Base-by-base conservation (phyloP, 176 grass and related monocot species). In the Echinochloa phyllopogon region DNA sequence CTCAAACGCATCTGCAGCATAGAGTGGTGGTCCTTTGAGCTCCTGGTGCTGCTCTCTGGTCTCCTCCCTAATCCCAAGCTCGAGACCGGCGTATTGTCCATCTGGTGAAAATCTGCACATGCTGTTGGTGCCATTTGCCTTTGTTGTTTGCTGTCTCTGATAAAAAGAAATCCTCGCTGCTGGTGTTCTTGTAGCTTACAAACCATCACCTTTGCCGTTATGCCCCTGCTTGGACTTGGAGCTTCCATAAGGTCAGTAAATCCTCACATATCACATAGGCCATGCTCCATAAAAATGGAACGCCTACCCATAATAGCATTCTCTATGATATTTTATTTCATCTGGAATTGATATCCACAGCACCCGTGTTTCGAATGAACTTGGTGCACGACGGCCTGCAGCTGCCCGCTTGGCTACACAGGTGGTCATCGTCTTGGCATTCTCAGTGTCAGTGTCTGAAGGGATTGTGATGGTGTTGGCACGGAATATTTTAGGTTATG, bases 201-300 rank as follows among this genome's bases (percentile, higher is more conserved):
- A 85, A 90, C 74, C 43, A 5, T 58, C 56, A 39, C 62, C 51
- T 69, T 86, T 1, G 49, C 75, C 2, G 88, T 84, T 86, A 88
- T 90, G 92, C 8, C 84, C 68, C 85, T 86, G 4, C 70, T 88
- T 52, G 92, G 92, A 24, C 83, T 94, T 58, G 83, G 92, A 23
- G 73, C 83, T 65, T 68, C 92, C 37, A 66, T 76, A 80, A 94
- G 92, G 92, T 94, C 33, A 77, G 84, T 33, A 33, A 33, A 33
- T 1, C 29, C 29, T 33, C 29, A 33, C 29, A 33, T 2, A 33
- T 33, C 29, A 33, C 29, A 33, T 2, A 33, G 29, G 29, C 29
- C 29, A 33, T 33, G 29, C 29, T 33, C 29, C 29, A 33, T 33
- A 33, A 33, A 33, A 2, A 33, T 33, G 29, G 29, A 33, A 33